Base-by-base conservation (phyloP, 2,329 filamentous ascomycete species). In the Beauveria varroae region DNA sequence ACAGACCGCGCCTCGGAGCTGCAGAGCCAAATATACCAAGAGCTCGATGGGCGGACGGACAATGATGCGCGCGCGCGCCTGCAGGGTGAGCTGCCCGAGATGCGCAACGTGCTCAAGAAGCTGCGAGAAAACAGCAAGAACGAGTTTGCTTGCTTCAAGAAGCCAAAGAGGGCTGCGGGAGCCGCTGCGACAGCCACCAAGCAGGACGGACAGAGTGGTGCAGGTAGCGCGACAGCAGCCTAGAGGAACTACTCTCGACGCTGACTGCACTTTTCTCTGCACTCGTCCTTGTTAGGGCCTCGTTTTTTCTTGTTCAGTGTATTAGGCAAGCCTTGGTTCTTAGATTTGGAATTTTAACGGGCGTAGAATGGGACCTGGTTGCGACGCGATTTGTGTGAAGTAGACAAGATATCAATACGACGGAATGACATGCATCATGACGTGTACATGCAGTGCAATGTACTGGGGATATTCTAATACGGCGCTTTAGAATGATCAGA, bases 11-110 rank as follows among this genome's bases (percentile, higher is more conserved):
- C 92, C 3, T 86, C 86, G 8, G 86, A 93, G 71, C 81, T 90
- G 16, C 95, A 98, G 76, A 89, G 89, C 67, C 86, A 93, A 72
- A 93, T 99, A 53, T 99, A 98, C 74, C 85, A 95, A 65, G 91
- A 95, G 71, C 79, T 99, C 18, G 95, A 99, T 72, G 83, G 86
- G 63, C 86, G 92, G 55, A 98, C 95, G 57, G 92, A 96, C 70
- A 93, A 95, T 68, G 88, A 91, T 63, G 92, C 93, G 3, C 82
- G 95, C 56, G 83, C 86, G 12, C 81, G 84, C 63, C 77, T 99
- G 67, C 93, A 98, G 76, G 86, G 84, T 60, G 93, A 98, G 77
- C 76, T 99, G 66, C 90, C 91, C 2, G 91, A 93, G 71, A 92
- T 99, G 90, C 85, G 93, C 64, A 87, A 83, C 55, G 87, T 93